These are phyloP conservation scores for Hura crepitans DNA, from an alignment of 441 rosid genomes.

Conservation along the genomic window DNA sequence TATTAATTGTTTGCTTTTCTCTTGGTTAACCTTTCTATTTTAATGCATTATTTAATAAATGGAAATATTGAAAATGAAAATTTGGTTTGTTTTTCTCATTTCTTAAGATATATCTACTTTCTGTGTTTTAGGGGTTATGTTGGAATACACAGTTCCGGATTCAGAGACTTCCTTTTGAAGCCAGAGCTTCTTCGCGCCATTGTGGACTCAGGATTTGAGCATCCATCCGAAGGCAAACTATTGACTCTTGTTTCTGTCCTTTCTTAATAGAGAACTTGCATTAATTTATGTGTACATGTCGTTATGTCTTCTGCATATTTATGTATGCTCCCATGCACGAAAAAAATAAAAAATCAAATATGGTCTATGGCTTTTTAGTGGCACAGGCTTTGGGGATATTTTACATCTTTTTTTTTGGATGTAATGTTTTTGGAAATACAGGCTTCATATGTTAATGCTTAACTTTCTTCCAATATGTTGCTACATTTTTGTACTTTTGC, in stretches of 20 bases:
- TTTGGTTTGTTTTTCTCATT: not conserved
- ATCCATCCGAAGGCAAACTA: slow-evolving; percentile 89
- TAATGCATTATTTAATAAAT: not conserved
- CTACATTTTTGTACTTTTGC: not conserved
- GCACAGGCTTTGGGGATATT: not conserved
- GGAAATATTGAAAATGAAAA: not conserved
- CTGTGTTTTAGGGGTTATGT: slow-evolving; percentile 74
- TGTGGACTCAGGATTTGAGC: slow-evolving; percentile 98
- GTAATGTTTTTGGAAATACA: not conserved
- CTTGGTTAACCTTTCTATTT: not conserved
- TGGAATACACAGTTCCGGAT: slow-evolving; percentile 98
- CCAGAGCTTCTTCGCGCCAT: slow-evolving; percentile 98
- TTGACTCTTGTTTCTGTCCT: not conserved
- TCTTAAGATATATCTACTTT: not conserved
- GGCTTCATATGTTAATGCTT: not conserved
- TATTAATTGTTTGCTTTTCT: not conserved
- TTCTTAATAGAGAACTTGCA: not conserved
- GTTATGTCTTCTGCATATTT: not conserved
- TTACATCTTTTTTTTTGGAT: not conserved
- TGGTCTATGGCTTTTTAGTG: not conserved
- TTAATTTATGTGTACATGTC: not conserved
- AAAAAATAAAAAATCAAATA: not conserved
- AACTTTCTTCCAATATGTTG: not conserved
- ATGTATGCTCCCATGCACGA: not conserved
- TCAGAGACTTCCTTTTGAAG: slow-evolving; percentile 97